Evolutionary conservation across 2,329 filamentous ascomycete genomes (phyloP), one percentile per base, ranked within the genome.

Genomic region (Hypocreales sp.): DNA sequence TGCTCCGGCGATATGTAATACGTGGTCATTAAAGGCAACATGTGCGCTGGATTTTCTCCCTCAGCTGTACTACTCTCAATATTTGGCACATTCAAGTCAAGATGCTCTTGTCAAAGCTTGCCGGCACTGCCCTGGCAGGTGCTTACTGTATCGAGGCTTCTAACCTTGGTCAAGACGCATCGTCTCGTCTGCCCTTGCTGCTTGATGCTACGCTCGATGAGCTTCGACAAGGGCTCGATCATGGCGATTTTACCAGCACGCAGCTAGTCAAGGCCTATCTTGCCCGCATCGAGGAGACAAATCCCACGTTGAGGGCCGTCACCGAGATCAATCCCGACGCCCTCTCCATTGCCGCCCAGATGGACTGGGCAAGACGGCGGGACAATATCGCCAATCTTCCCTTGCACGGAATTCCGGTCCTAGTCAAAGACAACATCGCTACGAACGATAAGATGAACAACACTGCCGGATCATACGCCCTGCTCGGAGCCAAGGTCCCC

Each of bases 361-460:
- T 56, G 5, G 58, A 61, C 27, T 29, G 15, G 1, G 16, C 7
- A 20, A 32, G 7, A 36, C 38, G 40, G 15, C 34, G 35, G 5
- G 24, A 15, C 11, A 24, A 16, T 19, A 13, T 16, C 28, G 24
- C 15, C 5, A 5, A 13, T 1, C 47, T 62, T 1, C 67, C 68
- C 3, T 53, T 77, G 0, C 71, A 79, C 41, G 73, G 74, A 5
- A 59, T 79, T 4, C 74, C 73, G 0, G 64, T 79, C 15, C 48
- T 78, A 5, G 56, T 79, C 49, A 79, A 79, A 45, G 67, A 75
- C 48, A 76, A 73, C 41, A 75, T 79, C 26, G 72, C 64, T 10
- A 78, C 72, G 0, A 44, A 50, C 3, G 72, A 78, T 40, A 45
- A 56, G 32, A 72, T 77, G 68, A 63, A 71, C 40, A 77, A 68